A percentile compares a stretch with the other conserved stretches of the same genome.
Evolutionary conservation across 306 rosid species (phyloP).

Genomic region (Abrus precatorius): DNA sequence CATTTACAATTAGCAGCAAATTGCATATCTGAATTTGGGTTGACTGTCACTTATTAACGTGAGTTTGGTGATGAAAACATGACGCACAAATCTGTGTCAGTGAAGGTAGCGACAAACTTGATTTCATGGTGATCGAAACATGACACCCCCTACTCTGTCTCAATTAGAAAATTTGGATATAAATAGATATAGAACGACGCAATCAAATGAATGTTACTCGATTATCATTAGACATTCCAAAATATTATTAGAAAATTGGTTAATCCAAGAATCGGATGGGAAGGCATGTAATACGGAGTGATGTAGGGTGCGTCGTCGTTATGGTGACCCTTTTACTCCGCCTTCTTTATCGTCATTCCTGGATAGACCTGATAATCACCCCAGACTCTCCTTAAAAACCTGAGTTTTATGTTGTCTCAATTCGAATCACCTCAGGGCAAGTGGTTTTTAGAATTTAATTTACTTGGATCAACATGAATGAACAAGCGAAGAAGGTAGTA

Average conservation of each 20-base stretch:
- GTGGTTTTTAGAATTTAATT: constrained; percentile 11
- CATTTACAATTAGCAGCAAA: not conserved
- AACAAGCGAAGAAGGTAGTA: constrained; percentile 59
- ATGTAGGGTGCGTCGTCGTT: not conserved
- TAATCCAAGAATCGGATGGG: not conserved
- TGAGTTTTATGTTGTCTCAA: not conserved
- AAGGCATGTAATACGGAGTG: not conserved
- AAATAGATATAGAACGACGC: not conserved
- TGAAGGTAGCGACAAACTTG: too few species aligned
- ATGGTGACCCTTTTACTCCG: constrained; percentile 44
- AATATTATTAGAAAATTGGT: not conserved
- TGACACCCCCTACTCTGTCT: not conserved
- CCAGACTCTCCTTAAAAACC: constrained; percentile 17
- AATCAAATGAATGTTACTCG: not conserved
- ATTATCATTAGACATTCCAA: not conserved
- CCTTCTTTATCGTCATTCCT: constrained; percentile 37
- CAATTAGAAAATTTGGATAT: not conserved
- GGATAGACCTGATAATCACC: constrained; percentile 33
- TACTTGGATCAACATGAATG: constrained; percentile 53
- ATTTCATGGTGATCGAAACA: too few species aligned
- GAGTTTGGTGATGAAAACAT: not conserved
- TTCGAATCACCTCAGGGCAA: constrained; percentile 24
- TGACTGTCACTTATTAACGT: too few species aligned
- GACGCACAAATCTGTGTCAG: not conserved
- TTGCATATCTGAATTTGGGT: not conserved